Evolutionary conservation across 192 early-diverging fungal species (phyloP), one percentile per base, ranked within the genome.

Genomic region (Cladochytrium replicatum): DNA sequence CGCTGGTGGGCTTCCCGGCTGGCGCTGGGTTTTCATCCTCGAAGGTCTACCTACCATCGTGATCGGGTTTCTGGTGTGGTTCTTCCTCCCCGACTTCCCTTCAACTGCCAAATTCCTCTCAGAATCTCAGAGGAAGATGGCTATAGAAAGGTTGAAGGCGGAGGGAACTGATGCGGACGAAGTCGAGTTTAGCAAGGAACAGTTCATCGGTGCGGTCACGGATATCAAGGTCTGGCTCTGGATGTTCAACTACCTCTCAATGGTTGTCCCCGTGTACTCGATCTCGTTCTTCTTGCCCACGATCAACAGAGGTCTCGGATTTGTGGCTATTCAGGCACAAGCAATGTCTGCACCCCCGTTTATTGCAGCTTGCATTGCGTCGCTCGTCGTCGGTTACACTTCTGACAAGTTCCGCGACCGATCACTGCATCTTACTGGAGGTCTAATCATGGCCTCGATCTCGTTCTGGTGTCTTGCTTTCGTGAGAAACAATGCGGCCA

Each of bases 1-100:
- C 28, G 37, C 57, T 26, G 34, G 37, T 2, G 69, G 69, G 1
- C 53, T 79, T 22, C 68, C 74, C 23, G 71, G 79, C 1, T 87
- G 85, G 85, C 66, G 71, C 32, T 79, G 69, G 67, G 55, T 85
- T 19, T 84, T 87, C 55, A 63, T 87, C 45, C 54, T 80, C 19
- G 77, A 81, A 56, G 85, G 82, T 15, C 38, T 82, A 21, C 78
- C 78, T 0, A 58, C 75, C 0, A 61, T 78, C 24, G 7, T 68
- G 0, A 32, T 65, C 30, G 63, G 64, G 22, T 23, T 55, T 3
- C 23, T 66, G 15, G 51, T 61, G 13, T 66, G 54, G 38, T 68
- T 66, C 41, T 29, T 65, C 30, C 46, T 74, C 9, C 72, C 70
- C 28, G 52, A 71, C 38, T 58, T 46, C 39, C 69, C 69, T 11